phyloP scores from a whole-genome alignment of 148 eudicot species.

The Spergularia bocconei region DNA sequence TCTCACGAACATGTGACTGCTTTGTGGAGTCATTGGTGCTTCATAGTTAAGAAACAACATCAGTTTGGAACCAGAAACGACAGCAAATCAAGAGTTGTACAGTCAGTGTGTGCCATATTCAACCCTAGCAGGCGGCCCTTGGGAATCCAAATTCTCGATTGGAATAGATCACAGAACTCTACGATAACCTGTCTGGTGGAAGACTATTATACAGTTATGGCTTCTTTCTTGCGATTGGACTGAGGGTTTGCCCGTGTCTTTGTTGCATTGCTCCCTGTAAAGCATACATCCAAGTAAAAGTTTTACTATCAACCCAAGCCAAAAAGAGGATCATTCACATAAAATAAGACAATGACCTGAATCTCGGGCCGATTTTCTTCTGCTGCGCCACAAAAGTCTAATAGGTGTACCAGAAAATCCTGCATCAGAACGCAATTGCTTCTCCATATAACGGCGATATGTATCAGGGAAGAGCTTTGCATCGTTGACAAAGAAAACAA shows the following conservation, averaged over 20 bases:
- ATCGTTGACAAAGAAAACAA: conserved; percentile 97
- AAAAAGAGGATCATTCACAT: neutral
- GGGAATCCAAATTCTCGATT: neutral
- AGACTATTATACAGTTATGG: conserved; percentile 4
- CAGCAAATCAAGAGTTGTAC: neutral
- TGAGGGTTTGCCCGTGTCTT: conserved; percentile 18
- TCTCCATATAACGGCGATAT: conserved; percentile 96
- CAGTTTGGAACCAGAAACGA: neutral
- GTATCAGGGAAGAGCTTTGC: conserved; percentile 89
- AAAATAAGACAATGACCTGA: conserved; percentile 35
- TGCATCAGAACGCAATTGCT: conserved; percentile 85
- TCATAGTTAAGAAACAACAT: neutral
- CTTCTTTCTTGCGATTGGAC: conserved; percentile 26
- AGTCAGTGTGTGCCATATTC: neutral
- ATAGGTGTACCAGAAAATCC: conserved; percentile 93
- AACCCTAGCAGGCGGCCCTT: neutral
- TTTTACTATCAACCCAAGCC: too few relatives aligned
- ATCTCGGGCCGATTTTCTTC: conserved; percentile 58
- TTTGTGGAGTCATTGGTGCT: neutral
- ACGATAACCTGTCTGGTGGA: neutral
- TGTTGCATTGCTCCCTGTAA: conserved; percentile 24
- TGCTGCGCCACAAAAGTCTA: conserved; percentile 97
- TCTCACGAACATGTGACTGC: neutral
- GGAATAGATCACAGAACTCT: neutral
- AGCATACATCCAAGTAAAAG: neutral